Conservation (phyloP, 139 green algal species). For the Astrephomene gubernaculifera region DNA sequence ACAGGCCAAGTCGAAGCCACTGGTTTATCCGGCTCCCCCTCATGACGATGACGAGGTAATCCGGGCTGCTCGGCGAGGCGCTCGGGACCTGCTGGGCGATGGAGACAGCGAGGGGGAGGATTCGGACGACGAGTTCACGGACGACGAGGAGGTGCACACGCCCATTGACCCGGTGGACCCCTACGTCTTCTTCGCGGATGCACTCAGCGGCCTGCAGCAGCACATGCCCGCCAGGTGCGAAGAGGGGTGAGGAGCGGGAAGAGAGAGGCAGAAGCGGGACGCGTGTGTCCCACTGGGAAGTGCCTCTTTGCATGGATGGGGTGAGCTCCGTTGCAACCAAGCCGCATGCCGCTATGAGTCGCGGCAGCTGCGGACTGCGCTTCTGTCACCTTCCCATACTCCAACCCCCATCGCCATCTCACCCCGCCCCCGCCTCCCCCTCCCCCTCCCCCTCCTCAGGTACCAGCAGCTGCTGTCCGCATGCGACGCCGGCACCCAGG, state of each 20-base stretch:
- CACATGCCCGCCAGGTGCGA: constrained; percentile 46
- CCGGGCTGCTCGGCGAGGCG: constrained; percentile 20
- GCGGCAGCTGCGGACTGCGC: too few relatives aligned
- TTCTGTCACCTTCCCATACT: too few relatives aligned
- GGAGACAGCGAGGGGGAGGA: constrained; percentile 53
- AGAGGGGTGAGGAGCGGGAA: background rate
- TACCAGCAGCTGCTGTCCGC: constrained; percentile 57
- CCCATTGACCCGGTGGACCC: constrained; percentile 68
- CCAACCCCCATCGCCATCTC: too few relatives aligned
- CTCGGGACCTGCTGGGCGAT: constrained; percentile 42
- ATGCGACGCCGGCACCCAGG: constrained; percentile 45
- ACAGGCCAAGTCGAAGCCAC: too few relatives aligned
- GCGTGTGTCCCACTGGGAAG: too few relatives aligned
- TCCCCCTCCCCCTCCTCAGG: constrained; percentile 4
- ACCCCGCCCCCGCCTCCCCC: background rate
- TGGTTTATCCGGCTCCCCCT: too few relatives aligned
- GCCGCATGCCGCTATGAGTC: too few relatives aligned
- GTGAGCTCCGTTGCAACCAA: too few relatives aligned
- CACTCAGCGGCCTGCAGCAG: constrained; percentile 69
- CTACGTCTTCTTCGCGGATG: constrained; percentile 78
- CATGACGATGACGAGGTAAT: constrained; percentile 37
- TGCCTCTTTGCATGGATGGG: too few relatives aligned
- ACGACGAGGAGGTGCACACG: constrained; percentile 55
- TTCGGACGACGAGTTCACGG: constrained; percentile 55
- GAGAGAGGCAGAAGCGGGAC: background rate